Evolutionary conservation across 768 basidiomycete genomes (phyloP).

Genomic region (Gymnopilus junonius): DNA sequence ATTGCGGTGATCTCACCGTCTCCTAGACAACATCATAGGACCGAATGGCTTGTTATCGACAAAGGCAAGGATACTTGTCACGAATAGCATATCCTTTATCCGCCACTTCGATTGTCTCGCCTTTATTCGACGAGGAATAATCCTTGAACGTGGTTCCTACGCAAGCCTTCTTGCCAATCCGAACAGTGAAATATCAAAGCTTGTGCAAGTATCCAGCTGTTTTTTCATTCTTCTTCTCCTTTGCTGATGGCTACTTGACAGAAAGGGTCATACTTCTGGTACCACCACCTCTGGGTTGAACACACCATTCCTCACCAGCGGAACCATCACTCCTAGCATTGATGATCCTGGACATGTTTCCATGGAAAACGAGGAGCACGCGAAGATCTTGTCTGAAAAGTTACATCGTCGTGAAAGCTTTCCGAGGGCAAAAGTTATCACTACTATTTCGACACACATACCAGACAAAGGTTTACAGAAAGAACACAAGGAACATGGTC

Average conservation of each 20-base stretch:
- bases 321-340: constrained; percentile 35
- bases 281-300: constrained; percentile 49
- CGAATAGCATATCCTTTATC: constrained; percentile 87
- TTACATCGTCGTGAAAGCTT: constrained; percentile 61
- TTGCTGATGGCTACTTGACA: constrained; percentile 14
- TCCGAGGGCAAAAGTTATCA: constrained; percentile 54
- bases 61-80: constrained; percentile 86
- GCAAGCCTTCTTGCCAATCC: constrained; percentile 58
- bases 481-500: constrained; percentile 81
- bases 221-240: not conserved
- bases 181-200: constrained; percentile 70
- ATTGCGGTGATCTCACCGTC: not conserved
- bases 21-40: constrained; percentile 80
- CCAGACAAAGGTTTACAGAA: constrained; percentile 55
- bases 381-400: constrained; percentile 55
- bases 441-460: constrained; percentile 41
- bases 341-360: constrained; percentile 19
- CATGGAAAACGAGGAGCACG: constrained; percentile 27
- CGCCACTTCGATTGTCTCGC: constrained; percentile 74
- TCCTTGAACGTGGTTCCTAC: constrained; percentile 78
- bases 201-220: constrained; percentile 61
- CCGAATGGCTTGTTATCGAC: constrained; percentile 80
- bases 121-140: constrained; percentile 81
- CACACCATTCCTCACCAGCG: constrained; percentile 52
- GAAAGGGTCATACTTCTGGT: constrained; percentile 50